Evolutionary conservation across 192 early-diverging fungal species (phyloP).

Genomic region (Coemansia sp.): DNA sequence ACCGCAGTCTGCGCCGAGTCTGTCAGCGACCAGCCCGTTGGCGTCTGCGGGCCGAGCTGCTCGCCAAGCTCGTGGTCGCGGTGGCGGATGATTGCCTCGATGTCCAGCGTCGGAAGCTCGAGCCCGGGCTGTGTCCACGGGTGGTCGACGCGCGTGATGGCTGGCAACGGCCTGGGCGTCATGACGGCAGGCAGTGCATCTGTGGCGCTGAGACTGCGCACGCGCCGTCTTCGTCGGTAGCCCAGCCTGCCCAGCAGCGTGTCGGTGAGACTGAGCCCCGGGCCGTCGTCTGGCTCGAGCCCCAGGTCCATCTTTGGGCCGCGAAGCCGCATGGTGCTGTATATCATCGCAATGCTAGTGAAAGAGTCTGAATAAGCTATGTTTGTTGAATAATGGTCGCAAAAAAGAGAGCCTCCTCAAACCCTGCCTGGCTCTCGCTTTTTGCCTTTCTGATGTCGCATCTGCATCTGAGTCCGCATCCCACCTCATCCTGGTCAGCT

Average conservation of each 20-base stretch:
- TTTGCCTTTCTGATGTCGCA: too few relatives aligned
- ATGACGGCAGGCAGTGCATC: not conserved
- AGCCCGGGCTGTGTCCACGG: slow-evolving; percentile 10
- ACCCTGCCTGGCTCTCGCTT: too few relatives aligned
- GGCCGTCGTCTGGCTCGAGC: not conserved
- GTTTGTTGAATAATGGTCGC: not conserved
- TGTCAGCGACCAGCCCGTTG: not conserved
- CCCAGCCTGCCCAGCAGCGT: slow-evolving; percentile 15
- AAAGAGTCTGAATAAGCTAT: not conserved
- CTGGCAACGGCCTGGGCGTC: slow-evolving; percentile 2
- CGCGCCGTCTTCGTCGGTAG: slow-evolving; percentile 1
- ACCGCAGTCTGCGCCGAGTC: slow-evolving; percentile 2
- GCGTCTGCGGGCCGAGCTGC: not conserved
- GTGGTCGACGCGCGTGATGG: slow-evolving; percentile 33
- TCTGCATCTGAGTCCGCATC: too few relatives aligned
- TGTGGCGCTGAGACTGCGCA: not conserved
- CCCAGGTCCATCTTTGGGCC: not conserved
- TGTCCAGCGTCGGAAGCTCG: slow-evolving; percentile 28
- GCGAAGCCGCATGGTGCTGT: slow-evolving; percentile 1
- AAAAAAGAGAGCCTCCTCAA: too few relatives aligned
- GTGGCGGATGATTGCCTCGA: slow-evolving; percentile 37
- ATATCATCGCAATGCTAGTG: not conserved
- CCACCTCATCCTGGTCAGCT: too few relatives aligned
- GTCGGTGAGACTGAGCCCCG: slow-evolving; percentile 1
- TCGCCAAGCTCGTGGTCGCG: slow-evolving; percentile 15